Conservation (phyloP, 129 eudicot species). For the Solidago caesia region DNA sequence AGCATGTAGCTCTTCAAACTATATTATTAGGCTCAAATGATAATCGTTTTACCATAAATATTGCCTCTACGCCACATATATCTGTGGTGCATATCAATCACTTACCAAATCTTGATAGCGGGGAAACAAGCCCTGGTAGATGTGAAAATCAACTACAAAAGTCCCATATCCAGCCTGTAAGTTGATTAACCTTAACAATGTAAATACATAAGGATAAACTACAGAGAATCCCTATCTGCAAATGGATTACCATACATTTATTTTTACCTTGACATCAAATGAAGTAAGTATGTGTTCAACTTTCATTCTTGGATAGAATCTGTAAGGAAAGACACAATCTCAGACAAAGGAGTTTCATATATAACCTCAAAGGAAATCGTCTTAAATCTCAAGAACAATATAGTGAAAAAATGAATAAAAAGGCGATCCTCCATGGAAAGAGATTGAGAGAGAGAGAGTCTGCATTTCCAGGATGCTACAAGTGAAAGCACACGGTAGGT, state of each 20-base stretch:
- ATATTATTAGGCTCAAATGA: constrained; percentile 14
- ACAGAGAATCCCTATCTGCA: neutral
- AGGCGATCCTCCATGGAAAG: neutral
- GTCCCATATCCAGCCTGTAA: constrained; percentile 42
- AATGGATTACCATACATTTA: constrained; percentile 5
- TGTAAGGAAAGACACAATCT: constrained; percentile 25
- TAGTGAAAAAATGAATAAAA: neutral
- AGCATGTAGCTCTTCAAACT: constrained; percentile 11
- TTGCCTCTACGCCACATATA: constrained; percentile 8
- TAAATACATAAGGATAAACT: neutral
- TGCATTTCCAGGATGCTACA: too few species aligned
- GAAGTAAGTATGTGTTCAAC: constrained; percentile 35
- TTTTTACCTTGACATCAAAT: constrained; percentile 33
- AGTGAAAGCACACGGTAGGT: too few species aligned
- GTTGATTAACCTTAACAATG: constrained; percentile 11
- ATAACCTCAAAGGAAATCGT: constrained; percentile 6
- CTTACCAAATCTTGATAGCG: constrained; percentile 39
- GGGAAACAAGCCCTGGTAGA: constrained; percentile 32
- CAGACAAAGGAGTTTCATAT: neutral
- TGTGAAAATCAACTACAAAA: constrained; percentile 32
- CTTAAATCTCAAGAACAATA: neutral
- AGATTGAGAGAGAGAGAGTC: too few species aligned
- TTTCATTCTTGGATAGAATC: constrained; percentile 45
- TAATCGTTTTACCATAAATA: neutral
- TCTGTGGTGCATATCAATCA: neutral